phyloP scores from a whole-genome alignment of 495 filamentous ascomycete species.

The Penicillium goetzii region DNA sequence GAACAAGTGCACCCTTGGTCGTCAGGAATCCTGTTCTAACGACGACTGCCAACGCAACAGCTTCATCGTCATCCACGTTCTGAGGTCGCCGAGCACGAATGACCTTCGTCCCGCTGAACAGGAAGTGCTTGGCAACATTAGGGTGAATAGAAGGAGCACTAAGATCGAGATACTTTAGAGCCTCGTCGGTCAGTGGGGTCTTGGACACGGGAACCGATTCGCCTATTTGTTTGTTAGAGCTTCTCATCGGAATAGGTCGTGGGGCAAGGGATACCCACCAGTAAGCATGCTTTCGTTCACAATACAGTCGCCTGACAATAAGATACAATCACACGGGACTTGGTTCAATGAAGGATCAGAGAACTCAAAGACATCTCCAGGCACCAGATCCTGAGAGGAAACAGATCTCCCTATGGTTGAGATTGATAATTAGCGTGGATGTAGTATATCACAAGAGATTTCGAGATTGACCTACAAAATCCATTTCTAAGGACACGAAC shows the following conservation, averaged over 20 bases:
- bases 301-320: constrained; percentile 94
- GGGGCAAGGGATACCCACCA: constrained; percentile 46
- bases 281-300: constrained; percentile 99
- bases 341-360: constrained; percentile 94
- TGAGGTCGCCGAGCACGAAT: constrained; percentile 88
- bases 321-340: constrained; percentile 90
- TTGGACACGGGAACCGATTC: constrained; percentile 98
- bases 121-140: constrained; percentile 80
- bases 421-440: constrained; percentile 15
- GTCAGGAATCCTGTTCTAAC: constrained; percentile 95
- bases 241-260: background rate
- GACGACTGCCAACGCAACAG: constrained; percentile 87
- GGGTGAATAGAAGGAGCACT: constrained; percentile 77
- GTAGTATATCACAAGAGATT: background rate
- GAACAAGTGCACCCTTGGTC: constrained; percentile 92
- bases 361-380: constrained; percentile 96
- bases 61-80: constrained; percentile 82
- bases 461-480: constrained; percentile 69
- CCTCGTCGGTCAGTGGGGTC: constrained; percentile 79
- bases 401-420: constrained; percentile 72
- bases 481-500: constrained; percentile 90
- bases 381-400: constrained; percentile 84
- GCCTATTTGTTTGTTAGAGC: constrained; percentile 52
- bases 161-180: constrained; percentile 72
- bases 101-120: constrained; percentile 95